Conservation (phyloP, 2,329 filamentous ascomycete species). For the Clonostachys byssicola region DNA sequence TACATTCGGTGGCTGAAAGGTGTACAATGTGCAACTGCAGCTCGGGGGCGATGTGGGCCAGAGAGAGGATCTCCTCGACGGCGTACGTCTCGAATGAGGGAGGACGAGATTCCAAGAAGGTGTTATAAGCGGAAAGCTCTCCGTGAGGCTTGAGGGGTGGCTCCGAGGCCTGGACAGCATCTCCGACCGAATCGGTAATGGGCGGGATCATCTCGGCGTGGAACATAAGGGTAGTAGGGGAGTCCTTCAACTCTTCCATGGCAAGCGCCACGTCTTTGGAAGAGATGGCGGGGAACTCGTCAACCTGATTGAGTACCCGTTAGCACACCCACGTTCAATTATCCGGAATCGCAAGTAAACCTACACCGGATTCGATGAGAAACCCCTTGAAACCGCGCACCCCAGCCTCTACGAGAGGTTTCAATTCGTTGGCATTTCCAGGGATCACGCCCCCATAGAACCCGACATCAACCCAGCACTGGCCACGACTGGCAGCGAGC, state of each 20-base stretch:
- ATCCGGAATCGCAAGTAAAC: slow-evolving; percentile 24
- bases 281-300: slow-evolving; percentile 93
- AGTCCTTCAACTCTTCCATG: slow-evolving; percentile 75
- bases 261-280: slow-evolving; percentile 73
- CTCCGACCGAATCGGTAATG: slow-evolving; percentile 73
- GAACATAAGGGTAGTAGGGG: slow-evolving; percentile 94
- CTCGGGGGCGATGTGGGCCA: slow-evolving; percentile 74
- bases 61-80: slow-evolving; percentile 77
- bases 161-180: slow-evolving; percentile 66
- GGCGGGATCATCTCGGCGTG: slow-evolving; percentile 98
- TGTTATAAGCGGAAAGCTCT: slow-evolving; percentile 73
- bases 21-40: slow-evolving; percentile 93
- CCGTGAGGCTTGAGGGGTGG: slow-evolving; percentile 69
- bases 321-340: slow-evolving; percentile 6
- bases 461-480: slow-evolving; percentile 98
- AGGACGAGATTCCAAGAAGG: slow-evolving; percentile 88
- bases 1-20: slow-evolving; percentile 82
- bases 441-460: slow-evolving; percentile 96
- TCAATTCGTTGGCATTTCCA: slow-evolving; percentile 76
- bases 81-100: slow-evolving; percentile 89
- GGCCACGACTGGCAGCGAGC: slow-evolving; percentile 73
- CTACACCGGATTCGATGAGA: slow-evolving; percentile 90
- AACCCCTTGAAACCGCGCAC: slow-evolving; percentile 98
- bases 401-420: slow-evolving; percentile 76
- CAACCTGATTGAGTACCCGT: slow-evolving; percentile 53